phyloP scores from a whole-genome alignment of 176 grass and related monocot species.

The Tuctoria greenei region DNA sequence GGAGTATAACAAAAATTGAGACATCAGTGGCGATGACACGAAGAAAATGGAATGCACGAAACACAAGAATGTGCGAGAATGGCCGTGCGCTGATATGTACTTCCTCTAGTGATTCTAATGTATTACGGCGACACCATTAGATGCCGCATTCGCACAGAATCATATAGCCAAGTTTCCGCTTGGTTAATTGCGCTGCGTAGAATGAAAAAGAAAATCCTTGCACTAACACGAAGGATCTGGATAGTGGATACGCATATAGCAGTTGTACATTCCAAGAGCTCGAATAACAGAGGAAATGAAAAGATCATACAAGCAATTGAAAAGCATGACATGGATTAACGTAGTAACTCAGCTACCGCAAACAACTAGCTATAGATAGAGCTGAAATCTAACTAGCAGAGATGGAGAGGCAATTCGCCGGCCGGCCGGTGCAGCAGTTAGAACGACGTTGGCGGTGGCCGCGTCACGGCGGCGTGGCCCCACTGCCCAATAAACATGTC shows the following conservation, averaged over 20 bases:
- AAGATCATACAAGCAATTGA: conserved; percentile 18
- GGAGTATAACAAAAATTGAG: too few relatives aligned
- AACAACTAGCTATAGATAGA: conserved; percentile 42
- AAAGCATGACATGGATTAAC: conserved; percentile 13
- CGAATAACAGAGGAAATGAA: conserved; percentile 4
- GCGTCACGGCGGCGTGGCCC: conserved; percentile 52
- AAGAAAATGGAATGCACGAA: too few relatives aligned
- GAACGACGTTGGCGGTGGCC: conserved; percentile 53
- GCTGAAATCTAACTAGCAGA: conserved; percentile 18
- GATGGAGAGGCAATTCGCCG: neutral
- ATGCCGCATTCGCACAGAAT: neutral
- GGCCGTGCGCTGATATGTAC: too few relatives aligned
- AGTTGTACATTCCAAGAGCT: conserved; percentile 31
- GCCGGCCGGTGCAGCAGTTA: conserved; percentile 11
- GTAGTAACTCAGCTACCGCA: conserved; percentile 20
- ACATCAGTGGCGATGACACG: too few relatives aligned
- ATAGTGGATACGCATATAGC: neutral
- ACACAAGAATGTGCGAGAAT: too few relatives aligned
- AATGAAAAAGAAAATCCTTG: neutral
- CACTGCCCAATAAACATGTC: conserved; percentile 78
- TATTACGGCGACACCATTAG: too few relatives aligned
- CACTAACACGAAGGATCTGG: neutral
- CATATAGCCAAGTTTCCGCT: neutral
- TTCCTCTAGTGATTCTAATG: too few relatives aligned
- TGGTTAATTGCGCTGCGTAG: too few relatives aligned